Evolutionary conservation across 208 protist species (phyloP).

Genomic region (Acanthamoeba divionensis): DNA sequence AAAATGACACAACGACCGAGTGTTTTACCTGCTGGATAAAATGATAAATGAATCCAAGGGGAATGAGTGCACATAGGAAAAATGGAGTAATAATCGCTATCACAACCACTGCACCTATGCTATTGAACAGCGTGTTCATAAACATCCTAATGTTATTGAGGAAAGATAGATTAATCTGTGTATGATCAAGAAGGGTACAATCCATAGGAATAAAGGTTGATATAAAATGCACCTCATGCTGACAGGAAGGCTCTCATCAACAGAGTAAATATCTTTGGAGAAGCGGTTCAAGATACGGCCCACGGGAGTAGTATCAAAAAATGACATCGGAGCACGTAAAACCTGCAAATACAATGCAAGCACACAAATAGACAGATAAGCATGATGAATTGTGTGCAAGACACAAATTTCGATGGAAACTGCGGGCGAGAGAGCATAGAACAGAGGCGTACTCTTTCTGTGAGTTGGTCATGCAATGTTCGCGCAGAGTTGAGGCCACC

Average conservation of each 20-base stretch:
- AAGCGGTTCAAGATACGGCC: slow-evolving; percentile 83
- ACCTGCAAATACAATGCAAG: slow-evolving; percentile 49
- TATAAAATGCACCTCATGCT: neutral
- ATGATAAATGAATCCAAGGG: slow-evolving; percentile 55
- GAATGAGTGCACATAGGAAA: slow-evolving; percentile 58
- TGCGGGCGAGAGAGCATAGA: neutral
- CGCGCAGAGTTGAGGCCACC: neutral
- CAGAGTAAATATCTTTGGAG: slow-evolving; percentile 64
- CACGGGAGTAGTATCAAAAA: slow-evolving; percentile 82
- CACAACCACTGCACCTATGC: slow-evolving; percentile 62
- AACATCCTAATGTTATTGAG: neutral
- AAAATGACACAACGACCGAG: neutral
- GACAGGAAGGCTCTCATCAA: slow-evolving; percentile 24
- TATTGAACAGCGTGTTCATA: neutral
- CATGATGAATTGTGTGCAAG: too few relatives aligned
- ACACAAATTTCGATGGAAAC: neutral
- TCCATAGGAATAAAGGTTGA: too few relatives aligned
- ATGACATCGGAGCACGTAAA: slow-evolving; percentile 76
- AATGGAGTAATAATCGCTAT: slow-evolving; percentile 66
- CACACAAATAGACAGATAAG: slow-evolving; percentile 31
- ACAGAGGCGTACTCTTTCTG: neutral
- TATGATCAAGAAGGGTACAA: slow-evolving; percentile 37
- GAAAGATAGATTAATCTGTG: too few relatives aligned
- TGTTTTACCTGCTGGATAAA: slow-evolving; percentile 48
- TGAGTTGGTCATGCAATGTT: neutral